A percentile compares a stretch with the other conserved stretches of the same genome.
phyloP scores from a whole-genome alignment of 1,284 basidiomycete genomes.

The Ustilago tritici region DNA sequence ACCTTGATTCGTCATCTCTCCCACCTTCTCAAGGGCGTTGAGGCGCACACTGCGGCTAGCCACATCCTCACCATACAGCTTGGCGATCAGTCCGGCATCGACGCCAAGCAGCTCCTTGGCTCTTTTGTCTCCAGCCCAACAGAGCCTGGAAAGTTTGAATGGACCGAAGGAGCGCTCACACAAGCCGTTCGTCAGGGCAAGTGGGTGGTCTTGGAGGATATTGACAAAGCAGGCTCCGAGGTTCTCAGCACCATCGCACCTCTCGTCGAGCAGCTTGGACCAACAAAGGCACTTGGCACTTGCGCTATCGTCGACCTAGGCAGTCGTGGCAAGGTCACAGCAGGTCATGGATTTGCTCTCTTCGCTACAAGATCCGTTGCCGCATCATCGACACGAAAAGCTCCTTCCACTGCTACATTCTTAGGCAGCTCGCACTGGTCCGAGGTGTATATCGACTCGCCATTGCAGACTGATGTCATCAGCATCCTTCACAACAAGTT shows the following conservation, averaged over 20 bases:
- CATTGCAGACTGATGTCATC: constrained; percentile 52
- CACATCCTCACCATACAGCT: constrained; percentile 88
- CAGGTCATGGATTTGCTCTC: constrained; percentile 70
- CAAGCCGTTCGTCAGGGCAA: constrained; percentile 89
- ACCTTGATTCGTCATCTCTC: constrained; percentile 81
- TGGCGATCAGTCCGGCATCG: constrained; percentile 75
- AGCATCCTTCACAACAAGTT: constrained; percentile 55
- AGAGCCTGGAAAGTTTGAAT: constrained; percentile 90
- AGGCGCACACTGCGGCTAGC: constrained; percentile 14
- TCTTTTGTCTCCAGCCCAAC: constrained; percentile 90
- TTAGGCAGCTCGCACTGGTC: constrained; percentile 77
- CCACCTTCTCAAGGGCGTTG: constrained; percentile 31
- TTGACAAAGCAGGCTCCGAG: constrained; percentile 75
- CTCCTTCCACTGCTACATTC: constrained; percentile 69
- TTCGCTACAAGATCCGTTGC: constrained; percentile 69
- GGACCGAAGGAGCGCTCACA: constrained; percentile 93
- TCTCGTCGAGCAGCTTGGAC: constrained; percentile 81
- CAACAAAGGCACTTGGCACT: constrained; percentile 79
- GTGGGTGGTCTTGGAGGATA: constrained; percentile 94
- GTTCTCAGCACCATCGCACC: constrained; percentile 63
- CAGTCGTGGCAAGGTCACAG: constrained; percentile 67
- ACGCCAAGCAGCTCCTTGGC: constrained; percentile 91
- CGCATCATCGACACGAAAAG: constrained; percentile 68
- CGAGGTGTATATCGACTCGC: constrained; percentile 52
- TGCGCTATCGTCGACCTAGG: constrained; percentile 75